phyloP scores from a whole-genome alignment of 352 stramenopile genomes.

The Globisporangium uncinulatum region DNA sequence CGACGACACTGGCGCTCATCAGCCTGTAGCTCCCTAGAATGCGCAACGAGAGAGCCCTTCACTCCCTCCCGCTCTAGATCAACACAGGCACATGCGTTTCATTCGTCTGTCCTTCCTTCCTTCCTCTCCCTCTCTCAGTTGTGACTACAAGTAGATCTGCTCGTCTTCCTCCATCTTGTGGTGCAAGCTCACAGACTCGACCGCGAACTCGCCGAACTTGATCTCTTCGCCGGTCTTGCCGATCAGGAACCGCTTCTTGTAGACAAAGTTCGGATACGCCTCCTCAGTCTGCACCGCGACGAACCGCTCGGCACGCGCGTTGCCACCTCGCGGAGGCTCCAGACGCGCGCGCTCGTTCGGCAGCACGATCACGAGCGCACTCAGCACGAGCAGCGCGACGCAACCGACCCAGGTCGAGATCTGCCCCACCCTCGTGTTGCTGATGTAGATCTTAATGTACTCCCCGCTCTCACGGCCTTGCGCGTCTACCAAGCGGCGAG shows the following conservation, averaged over 20 bases:
- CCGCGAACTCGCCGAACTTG: slow-evolving; percentile 52
- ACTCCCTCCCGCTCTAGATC: no score
- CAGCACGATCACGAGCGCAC: slow-evolving; percentile 25
- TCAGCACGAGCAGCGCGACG: slow-evolving; percentile 20
- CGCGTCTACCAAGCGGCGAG: slow-evolving; percentile 21
- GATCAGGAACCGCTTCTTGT: slow-evolving; percentile 65
- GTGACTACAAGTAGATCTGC: slow-evolving; percentile 57
- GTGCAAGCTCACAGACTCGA: slow-evolving; percentile 32
- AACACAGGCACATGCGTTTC: no score
- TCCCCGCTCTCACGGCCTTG: not conserved
- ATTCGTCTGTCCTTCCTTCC: no score
- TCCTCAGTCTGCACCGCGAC: slow-evolving; percentile 56
- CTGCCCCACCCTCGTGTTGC: slow-evolving; percentile 42
- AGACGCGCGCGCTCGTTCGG: slow-evolving; percentile 44
- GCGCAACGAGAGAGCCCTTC: no score
- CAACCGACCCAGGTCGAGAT: slow-evolving; percentile 17
- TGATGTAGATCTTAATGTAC: slow-evolving; percentile 37
- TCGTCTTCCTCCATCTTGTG: slow-evolving; percentile 56
- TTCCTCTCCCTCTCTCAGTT: no score
- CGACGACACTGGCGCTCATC: no score
- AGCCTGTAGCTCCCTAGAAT: no score
- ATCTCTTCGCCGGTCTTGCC: slow-evolving; percentile 55
- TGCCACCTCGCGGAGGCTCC: slow-evolving; percentile 29
- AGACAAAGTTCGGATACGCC: slow-evolving; percentile 57
- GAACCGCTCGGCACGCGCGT: slow-evolving; percentile 44